These are phyloP conservation scores for Lipomyces chichibuensis DNA, from an alignment of 805 yeast species.

Conservation along the genomic window DNA sequence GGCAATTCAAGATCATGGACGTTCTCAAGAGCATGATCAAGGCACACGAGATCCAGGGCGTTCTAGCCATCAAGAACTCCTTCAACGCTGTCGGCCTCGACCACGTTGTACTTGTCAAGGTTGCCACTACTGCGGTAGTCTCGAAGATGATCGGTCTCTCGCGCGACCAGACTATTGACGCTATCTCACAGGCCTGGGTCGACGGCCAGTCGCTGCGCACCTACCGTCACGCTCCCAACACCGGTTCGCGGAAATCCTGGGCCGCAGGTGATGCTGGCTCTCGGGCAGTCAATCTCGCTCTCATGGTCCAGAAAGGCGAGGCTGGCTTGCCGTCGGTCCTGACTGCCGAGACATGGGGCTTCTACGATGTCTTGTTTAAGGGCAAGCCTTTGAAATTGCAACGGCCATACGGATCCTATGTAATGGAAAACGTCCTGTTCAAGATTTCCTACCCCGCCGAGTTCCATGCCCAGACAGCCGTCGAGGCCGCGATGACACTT, in stretches of 20 bases:
- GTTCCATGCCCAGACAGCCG: slow-evolving; percentile 69
- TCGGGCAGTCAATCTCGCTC: slow-evolving; percentile 60
- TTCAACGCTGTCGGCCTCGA: slow-evolving; percentile 63
- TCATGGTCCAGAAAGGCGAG: slow-evolving; percentile 56
- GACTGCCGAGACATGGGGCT: slow-evolving; percentile 64
- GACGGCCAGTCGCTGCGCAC: slow-evolving; percentile 64
- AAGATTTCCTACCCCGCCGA: slow-evolving; percentile 68
- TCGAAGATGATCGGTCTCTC: slow-evolving; percentile 57
- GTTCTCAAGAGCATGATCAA: slow-evolving; percentile 61
- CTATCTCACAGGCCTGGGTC: slow-evolving; percentile 62
- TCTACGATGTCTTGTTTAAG: slow-evolving; percentile 61
- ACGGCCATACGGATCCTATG: slow-evolving; percentile 58
- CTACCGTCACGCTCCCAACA: slow-evolving; percentile 66
- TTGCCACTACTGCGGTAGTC: slow-evolving; percentile 64
- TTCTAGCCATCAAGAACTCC: slow-evolving; percentile 61
- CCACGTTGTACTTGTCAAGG: slow-evolving; percentile 61
- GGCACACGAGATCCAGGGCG: slow-evolving; percentile 67
- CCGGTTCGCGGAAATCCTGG: slow-evolving; percentile 67
- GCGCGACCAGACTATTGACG: slow-evolving; percentile 57
- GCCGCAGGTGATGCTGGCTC: slow-evolving; percentile 68
- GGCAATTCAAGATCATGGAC: slow-evolving; percentile 53
- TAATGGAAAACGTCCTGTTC: slow-evolving; percentile 64
- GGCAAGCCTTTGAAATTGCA: slow-evolving; percentile 59
- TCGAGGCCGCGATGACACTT: slow-evolving; percentile 57
- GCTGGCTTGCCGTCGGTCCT: slow-evolving; percentile 61